phyloP scores from a whole-genome alignment of 129 eudicot species.

The Pulicaria dysenterica region DNA sequence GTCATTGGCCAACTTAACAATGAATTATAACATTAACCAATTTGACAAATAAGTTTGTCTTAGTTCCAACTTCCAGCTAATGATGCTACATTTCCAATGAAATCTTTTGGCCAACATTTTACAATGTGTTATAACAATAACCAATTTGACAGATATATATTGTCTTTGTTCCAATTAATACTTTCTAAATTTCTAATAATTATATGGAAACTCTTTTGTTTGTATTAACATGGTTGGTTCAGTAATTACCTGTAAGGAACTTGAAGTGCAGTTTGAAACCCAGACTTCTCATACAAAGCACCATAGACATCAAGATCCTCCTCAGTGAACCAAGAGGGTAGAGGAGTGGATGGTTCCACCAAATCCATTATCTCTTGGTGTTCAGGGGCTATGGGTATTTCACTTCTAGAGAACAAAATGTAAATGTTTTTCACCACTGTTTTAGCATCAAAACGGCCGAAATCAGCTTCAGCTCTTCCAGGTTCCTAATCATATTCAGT shows the following conservation, averaged over 20 bases:
- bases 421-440: constrained; percentile 49
- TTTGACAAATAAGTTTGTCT: too few species aligned
- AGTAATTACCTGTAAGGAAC: constrained; percentile 56
- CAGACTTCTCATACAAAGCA: constrained; percentile 48
- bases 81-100: too few species aligned
- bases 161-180: too few species aligned
- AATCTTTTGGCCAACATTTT: too few species aligned
- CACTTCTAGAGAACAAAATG: constrained; percentile 53
- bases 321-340: constrained; percentile 57
- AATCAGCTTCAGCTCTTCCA: constrained; percentile 68
- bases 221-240: too few species aligned
- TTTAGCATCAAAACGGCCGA: constrained; percentile 47
- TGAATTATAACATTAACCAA: too few species aligned
- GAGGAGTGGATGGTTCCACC: constrained; percentile 50
- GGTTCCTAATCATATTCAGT: constrained; percentile 36
- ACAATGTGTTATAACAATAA: too few species aligned
- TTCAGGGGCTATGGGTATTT: constrained; percentile 51
- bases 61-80: too few species aligned
- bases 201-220: too few species aligned
- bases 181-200: too few species aligned
- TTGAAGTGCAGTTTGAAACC: constrained; percentile 53
- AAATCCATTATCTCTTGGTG: constrained; percentile 60
- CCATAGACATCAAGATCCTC: constrained; percentile 53
- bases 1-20: too few species aligned
- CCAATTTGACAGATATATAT: too few species aligned